A percentile compares a stretch with the other conserved stretches of the same genome.
phyloP scores from a whole-genome alignment of 148 eudicot genomes.

The Amaranthus hypochondriacus region DNA sequence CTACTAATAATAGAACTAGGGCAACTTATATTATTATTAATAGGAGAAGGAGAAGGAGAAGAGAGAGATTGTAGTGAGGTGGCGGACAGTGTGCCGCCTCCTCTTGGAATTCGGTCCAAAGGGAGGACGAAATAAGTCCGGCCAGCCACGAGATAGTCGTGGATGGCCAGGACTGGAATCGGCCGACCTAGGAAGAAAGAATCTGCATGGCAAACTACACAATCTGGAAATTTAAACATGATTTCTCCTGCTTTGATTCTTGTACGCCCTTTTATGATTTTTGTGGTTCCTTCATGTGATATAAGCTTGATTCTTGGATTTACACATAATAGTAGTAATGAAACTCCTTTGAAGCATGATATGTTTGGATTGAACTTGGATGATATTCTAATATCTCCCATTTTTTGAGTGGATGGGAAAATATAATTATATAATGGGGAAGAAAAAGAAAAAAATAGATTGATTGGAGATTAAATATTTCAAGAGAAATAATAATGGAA shows the following conservation, averaged over 20 bases:
- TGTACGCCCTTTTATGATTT: constrained; percentile 28
- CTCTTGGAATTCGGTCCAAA: constrained; percentile 44
- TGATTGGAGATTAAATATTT: background rate
- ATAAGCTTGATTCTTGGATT: constrained; percentile 39
- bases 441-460: background rate
- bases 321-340: background rate
- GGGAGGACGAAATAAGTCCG: constrained; percentile 73
- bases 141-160: constrained; percentile 48
- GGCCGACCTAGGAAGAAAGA: constrained; percentile 76
- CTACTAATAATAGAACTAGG: background rate
- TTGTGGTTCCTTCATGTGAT: constrained; percentile 56
- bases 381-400: background rate
- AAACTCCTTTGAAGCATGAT: constrained; percentile 16
- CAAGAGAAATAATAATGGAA: background rate
- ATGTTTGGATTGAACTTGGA: constrained; percentile 3
- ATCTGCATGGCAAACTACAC: constrained; percentile 71
- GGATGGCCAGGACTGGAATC: constrained; percentile 51
- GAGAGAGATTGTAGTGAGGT: constrained; percentile 43
- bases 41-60: constrained; percentile 6
- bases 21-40: constrained; percentile 10
- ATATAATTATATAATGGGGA: background rate
- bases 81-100: constrained; percentile 38
- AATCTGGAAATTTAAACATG: constrained; percentile 87
- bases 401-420: background rate
- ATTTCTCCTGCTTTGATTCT: constrained; percentile 61